A percentile compares a stretch with the other conserved stretches of the same genome.
Conservation (phyloP, 306 rosid species). For the Vigna angularis region DNA sequence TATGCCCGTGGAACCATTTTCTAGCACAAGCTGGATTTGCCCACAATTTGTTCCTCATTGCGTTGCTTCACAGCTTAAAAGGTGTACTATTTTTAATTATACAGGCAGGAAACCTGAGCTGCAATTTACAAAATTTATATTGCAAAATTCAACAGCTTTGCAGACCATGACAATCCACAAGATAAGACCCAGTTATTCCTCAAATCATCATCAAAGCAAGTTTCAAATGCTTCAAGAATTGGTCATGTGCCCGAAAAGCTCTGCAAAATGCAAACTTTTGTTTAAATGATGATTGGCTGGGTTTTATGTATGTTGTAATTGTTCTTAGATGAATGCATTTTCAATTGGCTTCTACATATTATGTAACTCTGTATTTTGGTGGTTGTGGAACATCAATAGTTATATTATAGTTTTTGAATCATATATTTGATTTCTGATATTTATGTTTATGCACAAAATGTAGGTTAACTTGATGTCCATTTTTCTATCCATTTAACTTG, state of each 20-base stretch:
- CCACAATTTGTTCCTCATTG: neutral
- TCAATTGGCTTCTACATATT: neutral
- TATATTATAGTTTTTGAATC: neutral
- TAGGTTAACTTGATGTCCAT: neutral
- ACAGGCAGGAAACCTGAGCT: neutral
- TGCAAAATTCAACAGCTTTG: neutral
- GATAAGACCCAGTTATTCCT: no score
- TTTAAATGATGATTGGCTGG: neutral
- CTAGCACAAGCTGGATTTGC: neutral
- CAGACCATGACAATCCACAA: neutral
- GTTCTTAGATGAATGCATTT: neutral
- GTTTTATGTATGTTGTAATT: neutral
- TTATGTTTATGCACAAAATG: neutral
- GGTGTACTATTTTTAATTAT: neutral
- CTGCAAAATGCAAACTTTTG: neutral
- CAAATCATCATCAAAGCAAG: neutral
- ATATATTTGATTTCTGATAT: neutral
- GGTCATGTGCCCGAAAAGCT: neutral
- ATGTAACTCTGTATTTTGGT: neutral
- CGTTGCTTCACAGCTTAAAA: neutral
- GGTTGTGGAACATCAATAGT: neutral
- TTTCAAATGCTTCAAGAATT: neutral
- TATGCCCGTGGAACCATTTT: neutral
- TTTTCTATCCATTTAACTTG: neutral
- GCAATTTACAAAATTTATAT: neutral